Evolutionary conservation across 495 filamentous ascomycete species (phyloP), one percentile per base, ranked within the genome.

Genomic region (Copromyces sp.): DNA sequence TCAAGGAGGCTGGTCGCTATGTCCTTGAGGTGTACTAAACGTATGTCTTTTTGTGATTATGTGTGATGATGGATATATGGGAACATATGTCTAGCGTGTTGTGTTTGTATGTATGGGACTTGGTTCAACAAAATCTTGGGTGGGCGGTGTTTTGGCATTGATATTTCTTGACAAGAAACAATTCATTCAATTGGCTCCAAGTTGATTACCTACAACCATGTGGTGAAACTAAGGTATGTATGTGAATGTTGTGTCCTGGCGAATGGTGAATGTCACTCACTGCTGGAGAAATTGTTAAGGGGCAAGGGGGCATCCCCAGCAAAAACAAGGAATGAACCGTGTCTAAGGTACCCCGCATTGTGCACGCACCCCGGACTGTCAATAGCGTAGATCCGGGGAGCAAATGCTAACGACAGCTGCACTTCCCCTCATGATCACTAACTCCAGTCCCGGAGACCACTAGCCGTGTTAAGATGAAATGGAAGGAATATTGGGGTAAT

Each of bases 1-100:
- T 98, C 74, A 99, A 99, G 90, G 95, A 99, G 82, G 90, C 92
- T 74, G 88, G 90, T 76, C 88, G 95, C 79, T 99, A 98, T 83
- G 95, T 99, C 73, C 84, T 99, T 68, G 95, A 99, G 86, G 95
- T 97, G 29, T 97, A 97, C 81, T 97, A 93, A 72, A 40, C 24
- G 39, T 40, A 1, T 68, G 29, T 44, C 24, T 70, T 32, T 24
- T 53, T 12, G 2, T 9, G 17, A 69, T 42, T 38, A 9, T 53
- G 24, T 53, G 9, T 14, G 47, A 39, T 40, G 37, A 70, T 61
- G 47, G 47, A 3, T 59, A 59, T 59, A 59, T 59, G 11, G 47
- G 20, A 14, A 29, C 20, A 59, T 59, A 9, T 53, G 9, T 61
- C 20, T 7, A 24, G n/a, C 37, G 29, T 47, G 9, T 73, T 69